Evolutionary conservation across 768 basidiomycete genomes (phyloP), one percentile per base, ranked within the genome.

Genomic region (Butyriboletus loyo): DNA sequence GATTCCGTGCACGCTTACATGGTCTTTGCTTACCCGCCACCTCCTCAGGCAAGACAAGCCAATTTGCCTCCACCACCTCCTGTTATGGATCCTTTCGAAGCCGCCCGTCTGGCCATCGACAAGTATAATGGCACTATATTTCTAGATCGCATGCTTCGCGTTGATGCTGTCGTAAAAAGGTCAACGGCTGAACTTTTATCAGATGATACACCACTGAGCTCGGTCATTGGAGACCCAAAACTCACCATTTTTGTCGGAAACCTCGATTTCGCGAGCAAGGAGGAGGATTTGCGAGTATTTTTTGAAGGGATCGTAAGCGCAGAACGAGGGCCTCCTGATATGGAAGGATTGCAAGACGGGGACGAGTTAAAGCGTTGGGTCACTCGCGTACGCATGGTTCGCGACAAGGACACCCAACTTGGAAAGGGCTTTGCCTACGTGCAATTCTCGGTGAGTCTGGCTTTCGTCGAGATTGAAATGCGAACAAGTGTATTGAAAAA

Each of bases 401-500:
- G 91, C 42, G 96, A 98, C 67, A 84, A 83, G 59, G 92, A 89
- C 53, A 97, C 92, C 1, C 92, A 93, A 59, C 80, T 98, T 14
- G 96, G 95, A 13, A 97, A 96, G 72, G 95, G 95, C 5, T 95
- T 98, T 67, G 92, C 89, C 10, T 97, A 98, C 63, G 85, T 98
- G 19, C 86, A 92, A 60, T 91, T 98, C 56, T 67, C 75, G 50
- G 96, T 96, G 42, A 40, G 55, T 54, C 22, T n/a, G 1, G 31
- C 19, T 27, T 52, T 43, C 24, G 4, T 37, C 17, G 3, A 42
- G 25, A 41, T 46, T 17, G 17, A 4, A 7, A 15, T 34, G 35
- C 5, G 37, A 40, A 38, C 15, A 45, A 45, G 30, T 24, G 15
- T 21, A 35, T 34, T 56, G 52, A 59, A 31, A 27, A 22, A 1